These are phyloP conservation scores for Apiospora marii DNA, from an alignment of 2,329 filamentous ascomycete species.

Conservation along the genomic window DNA sequence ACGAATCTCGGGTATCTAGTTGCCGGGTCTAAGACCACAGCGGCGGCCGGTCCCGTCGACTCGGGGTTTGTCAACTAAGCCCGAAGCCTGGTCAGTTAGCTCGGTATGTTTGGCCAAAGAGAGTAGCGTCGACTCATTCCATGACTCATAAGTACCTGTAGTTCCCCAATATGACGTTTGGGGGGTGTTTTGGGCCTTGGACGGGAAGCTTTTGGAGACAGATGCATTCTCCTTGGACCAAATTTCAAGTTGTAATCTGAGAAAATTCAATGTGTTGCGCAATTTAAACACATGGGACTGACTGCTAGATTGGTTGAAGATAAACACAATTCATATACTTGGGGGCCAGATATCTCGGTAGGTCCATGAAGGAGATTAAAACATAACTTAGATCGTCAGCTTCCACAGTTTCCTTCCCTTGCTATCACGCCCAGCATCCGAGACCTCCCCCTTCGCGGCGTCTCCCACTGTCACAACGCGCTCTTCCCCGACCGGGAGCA, in stretches of 20 bases:
- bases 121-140: neutral
- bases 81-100: neutral
- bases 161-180: neutral
- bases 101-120: neutral
- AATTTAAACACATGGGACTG: neutral
- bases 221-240: neutral
- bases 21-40: neutral
- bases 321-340: too few relatives aligned
- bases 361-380: neutral
- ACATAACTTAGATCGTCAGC: slow-evolving; percentile 17
- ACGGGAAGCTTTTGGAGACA: neutral
- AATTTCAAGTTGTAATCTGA: neutral
- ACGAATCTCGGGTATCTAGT: neutral
- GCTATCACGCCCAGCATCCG: slow-evolving; percentile 33
- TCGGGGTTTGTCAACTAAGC: neutral
- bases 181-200: too few relatives aligned
- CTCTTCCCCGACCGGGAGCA: slow-evolving; percentile 44
- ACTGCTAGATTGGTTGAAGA: neutral
- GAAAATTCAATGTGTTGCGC: neutral
- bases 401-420: slow-evolving; percentile 35
- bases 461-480: slow-evolving; percentile 32
- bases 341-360: too few relatives aligned
- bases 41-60: slow-evolving; percentile 4
- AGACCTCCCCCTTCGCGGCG: slow-evolving; percentile 23
- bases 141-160: neutral